These are phyloP conservation scores for Erythrophleum fordii DNA, from an alignment of 306 rosid species.

Conservation along the genomic window DNA sequence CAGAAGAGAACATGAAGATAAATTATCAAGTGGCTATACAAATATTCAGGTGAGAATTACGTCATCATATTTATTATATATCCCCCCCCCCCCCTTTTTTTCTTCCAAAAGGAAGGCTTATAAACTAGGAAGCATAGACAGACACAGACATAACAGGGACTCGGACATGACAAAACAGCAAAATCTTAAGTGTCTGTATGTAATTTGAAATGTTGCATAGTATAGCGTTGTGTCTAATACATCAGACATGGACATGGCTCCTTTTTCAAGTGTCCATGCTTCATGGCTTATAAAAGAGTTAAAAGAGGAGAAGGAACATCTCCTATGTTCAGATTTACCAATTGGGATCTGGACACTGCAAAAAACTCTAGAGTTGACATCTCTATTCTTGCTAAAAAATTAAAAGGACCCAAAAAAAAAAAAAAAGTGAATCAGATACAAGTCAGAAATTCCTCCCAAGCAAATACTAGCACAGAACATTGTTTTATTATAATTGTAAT, in stretches of 20 bases:
- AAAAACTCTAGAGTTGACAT: not conserved
- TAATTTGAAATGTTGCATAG: not conserved
- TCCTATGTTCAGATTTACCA: not conserved
- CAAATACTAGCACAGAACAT: constrained; percentile 21
- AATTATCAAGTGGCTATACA: constrained; percentile 11
- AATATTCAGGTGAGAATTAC: not conserved
- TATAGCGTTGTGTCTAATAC: not conserved
- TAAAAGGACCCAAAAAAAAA: not conserved
- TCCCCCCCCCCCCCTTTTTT: too few species aligned
- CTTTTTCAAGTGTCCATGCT: not conserved
- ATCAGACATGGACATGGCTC: not conserved
- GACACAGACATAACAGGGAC: not conserved
- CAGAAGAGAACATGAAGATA: constrained; percentile 32
- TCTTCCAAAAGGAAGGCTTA: not conserved
- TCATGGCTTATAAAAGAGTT: not conserved
- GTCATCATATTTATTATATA: not conserved
- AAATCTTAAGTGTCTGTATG: not conserved
- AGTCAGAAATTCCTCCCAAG: not conserved
- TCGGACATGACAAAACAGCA: not conserved
- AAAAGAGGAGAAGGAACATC: not conserved
- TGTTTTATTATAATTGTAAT: constrained; percentile 10
- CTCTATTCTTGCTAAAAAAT: constrained; percentile 1
- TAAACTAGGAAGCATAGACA: not conserved
- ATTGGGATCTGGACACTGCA: not conserved
- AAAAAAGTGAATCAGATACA: constrained; percentile 11